Conservation (phyloP, 495 filamentous ascomycete species). For the Evernia prunastri region DNA sequence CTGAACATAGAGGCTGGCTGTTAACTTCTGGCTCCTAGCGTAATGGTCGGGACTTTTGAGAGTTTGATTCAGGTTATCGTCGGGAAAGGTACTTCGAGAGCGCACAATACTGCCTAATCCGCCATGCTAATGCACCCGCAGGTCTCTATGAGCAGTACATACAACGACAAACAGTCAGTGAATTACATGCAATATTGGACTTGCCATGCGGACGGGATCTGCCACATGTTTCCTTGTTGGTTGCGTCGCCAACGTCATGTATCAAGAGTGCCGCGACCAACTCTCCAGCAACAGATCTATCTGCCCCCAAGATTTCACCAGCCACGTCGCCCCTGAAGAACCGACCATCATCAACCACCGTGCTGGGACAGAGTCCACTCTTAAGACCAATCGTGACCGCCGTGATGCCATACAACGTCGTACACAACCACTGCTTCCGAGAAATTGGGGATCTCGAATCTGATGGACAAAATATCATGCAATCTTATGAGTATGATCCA, state of each 20-base stretch:
- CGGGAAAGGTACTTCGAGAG: neutral
- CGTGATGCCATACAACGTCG: neutral
- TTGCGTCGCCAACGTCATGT: neutral
- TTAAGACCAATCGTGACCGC: neutral
- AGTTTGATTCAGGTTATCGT: neutral
- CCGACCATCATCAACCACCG: neutral
- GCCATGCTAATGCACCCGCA: neutral
- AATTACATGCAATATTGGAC: neutral
- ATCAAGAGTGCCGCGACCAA: neutral
- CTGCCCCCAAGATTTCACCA: neutral
- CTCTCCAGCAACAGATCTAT: neutral
- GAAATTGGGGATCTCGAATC: neutral
- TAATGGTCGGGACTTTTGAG: neutral
- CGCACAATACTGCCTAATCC: neutral
- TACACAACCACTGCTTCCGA: neutral
- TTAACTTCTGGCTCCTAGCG: neutral
- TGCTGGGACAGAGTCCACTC: neutral
- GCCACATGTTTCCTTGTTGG: neutral
- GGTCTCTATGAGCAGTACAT: neutral
- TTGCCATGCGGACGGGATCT: neutral
- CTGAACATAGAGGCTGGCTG: neutral
- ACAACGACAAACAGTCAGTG: neutral
- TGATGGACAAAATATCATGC: neutral
- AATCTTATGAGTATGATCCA: neutral
- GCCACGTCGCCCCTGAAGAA: neutral